phyloP scores from a whole-genome alignment of 1,284 basidiomycete species.

The Leccinum olivaceoglutinosum region DNA sequence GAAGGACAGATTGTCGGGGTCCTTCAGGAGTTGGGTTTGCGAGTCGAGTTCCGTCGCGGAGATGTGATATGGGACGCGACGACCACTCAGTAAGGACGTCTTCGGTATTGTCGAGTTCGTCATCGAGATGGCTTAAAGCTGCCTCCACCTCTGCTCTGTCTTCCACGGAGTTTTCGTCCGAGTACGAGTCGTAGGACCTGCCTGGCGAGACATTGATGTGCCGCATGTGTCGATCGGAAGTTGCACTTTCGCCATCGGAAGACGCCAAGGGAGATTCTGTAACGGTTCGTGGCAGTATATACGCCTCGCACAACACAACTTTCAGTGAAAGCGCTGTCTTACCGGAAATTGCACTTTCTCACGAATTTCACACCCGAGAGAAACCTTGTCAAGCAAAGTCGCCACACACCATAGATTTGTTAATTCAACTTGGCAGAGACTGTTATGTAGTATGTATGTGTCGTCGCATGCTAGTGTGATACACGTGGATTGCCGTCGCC shows the following conservation, averaged over 20 bases:
- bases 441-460: too few relatives aligned
- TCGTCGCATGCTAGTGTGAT: too few relatives aligned
- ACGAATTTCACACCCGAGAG: too few relatives aligned
- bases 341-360: too few relatives aligned
- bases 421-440: too few relatives aligned
- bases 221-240: constrained; percentile 35
- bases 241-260: constrained; percentile 35
- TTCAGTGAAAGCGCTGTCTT: too few relatives aligned
- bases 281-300: too few relatives aligned
- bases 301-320: too few relatives aligned
- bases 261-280: constrained; percentile 26
- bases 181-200: constrained; percentile 32
- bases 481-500: too few relatives aligned
- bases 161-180: constrained; percentile 41
- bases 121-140: constrained; percentile 56
- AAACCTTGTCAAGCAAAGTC: too few relatives aligned
- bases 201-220: constrained; percentile 39
- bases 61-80: constrained; percentile 42
- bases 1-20: constrained; percentile 36
- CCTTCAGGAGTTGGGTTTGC: constrained; percentile 36
- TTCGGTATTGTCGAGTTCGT: constrained; percentile 59
- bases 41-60: constrained; percentile 29
- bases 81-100: constrained; percentile 57
- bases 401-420: too few relatives aligned
- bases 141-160: constrained; percentile 60